A percentile compares a stretch with the other conserved stretches of the same genome.
These are phyloP conservation scores for Trichomonascaceae sp. DNA, from an alignment of 1,139 yeast genomes.

Conservation along the genomic window DNA sequence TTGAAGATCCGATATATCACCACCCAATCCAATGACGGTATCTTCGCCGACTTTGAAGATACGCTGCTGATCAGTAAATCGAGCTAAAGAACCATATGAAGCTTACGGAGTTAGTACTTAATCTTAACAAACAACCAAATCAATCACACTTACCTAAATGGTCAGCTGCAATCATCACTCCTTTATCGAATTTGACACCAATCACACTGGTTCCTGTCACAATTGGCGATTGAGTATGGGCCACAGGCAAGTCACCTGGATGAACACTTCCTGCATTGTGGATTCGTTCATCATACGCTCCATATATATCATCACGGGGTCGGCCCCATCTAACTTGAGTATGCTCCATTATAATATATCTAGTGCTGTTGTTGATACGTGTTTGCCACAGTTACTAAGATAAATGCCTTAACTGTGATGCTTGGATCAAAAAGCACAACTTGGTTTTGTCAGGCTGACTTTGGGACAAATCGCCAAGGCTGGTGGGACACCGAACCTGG, in stretches of 20 bases:
- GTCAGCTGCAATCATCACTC: conserved; percentile 92
- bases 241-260: conserved; percentile 47
- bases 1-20: conserved; percentile 93
- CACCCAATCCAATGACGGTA: conserved; percentile 89
- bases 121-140: background rate
- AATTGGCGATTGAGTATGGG: conserved; percentile 89
- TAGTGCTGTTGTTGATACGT: background rate
- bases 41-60: conserved; percentile 74
- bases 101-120: conserved; percentile 22
- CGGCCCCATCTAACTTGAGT: conserved; percentile 95
- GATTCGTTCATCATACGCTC: conserved; percentile 65
- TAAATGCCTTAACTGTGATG: background rate
- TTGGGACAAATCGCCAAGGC: too few species aligned
- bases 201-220: conserved; percentile 96
- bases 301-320: conserved; percentile 77
- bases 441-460: too few species aligned
- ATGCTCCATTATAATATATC: conserved; percentile 64
- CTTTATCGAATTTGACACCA: conserved; percentile 83
- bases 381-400: background rate
- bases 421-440: background rate
- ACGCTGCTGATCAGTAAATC: conserved; percentile 82
- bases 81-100: conserved; percentile 85
- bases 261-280: conserved; percentile 46
- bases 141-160: conserved; percentile 52
- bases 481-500: too few species aligned